These are phyloP conservation scores for Fusarium redolens DNA, from an alignment of 2,329 filamentous ascomycete genomes.

Conservation along the genomic window DNA sequence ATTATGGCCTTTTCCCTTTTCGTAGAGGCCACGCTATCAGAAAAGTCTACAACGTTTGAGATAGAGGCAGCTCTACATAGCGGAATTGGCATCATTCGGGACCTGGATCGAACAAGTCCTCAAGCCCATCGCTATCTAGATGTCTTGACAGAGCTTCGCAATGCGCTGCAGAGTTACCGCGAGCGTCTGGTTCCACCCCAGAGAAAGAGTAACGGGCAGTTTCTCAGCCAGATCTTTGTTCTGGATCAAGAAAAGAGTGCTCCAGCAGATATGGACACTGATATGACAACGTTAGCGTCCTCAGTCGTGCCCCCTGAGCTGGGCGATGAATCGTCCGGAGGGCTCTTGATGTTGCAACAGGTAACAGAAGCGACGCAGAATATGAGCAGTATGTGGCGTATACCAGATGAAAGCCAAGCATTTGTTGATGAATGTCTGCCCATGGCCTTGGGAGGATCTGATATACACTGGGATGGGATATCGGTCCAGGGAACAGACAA, in stretches of 20 bases:
- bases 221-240: neutral
- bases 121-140: constrained; percentile 7
- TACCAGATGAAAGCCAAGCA: neutral
- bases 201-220: neutral
- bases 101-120: neutral
- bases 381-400: neutral
- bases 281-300: neutral
- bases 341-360: neutral
- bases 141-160: neutral
- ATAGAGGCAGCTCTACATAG: neutral
- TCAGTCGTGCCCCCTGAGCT: neutral
- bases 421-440: neutral
- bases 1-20: neutral
- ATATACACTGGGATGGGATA: neutral
- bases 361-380: neutral
- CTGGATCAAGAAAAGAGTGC: neutral
- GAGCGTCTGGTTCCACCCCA: neutral
- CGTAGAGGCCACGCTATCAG: neutral
- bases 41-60: neutral
- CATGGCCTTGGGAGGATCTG: neutral
- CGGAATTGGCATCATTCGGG: neutral
- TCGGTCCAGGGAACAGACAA: neutral
- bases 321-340: neutral
- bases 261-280: fast-evolving
- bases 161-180: neutral